Evolutionary conservation across 176 grass and related monocot genomes (phyloP).

Genomic region (Ampelocalamus luodianensis): DNA sequence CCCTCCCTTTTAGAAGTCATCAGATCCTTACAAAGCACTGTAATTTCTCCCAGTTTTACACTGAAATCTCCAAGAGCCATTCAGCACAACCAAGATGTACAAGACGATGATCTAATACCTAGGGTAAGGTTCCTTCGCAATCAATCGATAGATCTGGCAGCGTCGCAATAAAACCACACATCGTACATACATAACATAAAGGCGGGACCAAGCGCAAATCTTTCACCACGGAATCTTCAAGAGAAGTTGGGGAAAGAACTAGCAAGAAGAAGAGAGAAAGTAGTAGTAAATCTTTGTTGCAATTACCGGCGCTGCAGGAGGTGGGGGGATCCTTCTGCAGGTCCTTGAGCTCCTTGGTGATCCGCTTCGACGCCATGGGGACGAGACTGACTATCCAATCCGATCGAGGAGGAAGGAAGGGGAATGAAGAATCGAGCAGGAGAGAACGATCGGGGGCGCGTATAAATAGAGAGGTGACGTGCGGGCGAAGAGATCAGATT

Average conservation of each 20-base stretch:
- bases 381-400: neutral
- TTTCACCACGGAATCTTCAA: neutral
- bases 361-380: constrained; percentile 66
- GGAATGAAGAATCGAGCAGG: neutral
- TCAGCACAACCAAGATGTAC: neutral
- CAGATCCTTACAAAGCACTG: neutral
- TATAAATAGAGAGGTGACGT: constrained; percentile 2
- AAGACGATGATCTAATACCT: neutral
- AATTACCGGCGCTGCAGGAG: constrained; percentile 62
- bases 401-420: neutral
- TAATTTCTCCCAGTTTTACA: neutral
- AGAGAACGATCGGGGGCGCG: neutral
- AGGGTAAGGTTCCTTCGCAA: neutral
- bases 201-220: neutral
- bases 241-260: neutral
- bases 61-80: too few species aligned
- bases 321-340: constrained; percentile 63
- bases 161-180: neutral
- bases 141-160: neutral
- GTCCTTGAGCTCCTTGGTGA: constrained; percentile 72
- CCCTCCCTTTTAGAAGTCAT: neutral
- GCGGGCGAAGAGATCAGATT: neutral
- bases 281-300: neutral
- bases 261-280: neutral
- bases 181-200: neutral